Conservation (phyloP, 495 filamentous ascomycete species). For the Trichoderma erinaceum region DNA sequence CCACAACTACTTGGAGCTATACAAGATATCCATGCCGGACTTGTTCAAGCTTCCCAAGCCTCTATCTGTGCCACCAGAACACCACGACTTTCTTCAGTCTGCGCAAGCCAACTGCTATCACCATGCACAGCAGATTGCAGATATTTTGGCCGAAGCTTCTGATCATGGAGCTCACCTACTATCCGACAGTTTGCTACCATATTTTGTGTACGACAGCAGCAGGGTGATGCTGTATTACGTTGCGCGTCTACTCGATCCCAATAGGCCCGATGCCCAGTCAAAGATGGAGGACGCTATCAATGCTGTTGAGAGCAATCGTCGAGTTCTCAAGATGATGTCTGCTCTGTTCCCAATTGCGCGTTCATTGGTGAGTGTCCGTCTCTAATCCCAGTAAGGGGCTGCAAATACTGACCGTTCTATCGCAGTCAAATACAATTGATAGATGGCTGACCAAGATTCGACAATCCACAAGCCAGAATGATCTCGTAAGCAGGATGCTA, state of each 20-base stretch:
- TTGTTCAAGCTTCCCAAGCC: constrained; percentile 9
- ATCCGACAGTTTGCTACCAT: constrained; percentile 7
- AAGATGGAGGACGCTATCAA: constrained; percentile 11
- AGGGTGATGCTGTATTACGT: constrained; percentile 17
- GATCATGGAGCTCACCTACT: constrained; percentile 13
- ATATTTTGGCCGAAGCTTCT: constrained; percentile 10
- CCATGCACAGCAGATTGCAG: constrained; percentile 15
- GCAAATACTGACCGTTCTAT: neutral
- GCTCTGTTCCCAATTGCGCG: constrained; percentile 10
- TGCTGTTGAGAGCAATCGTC: constrained; percentile 8
- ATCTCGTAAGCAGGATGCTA: neutral
- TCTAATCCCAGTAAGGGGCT: neutral
- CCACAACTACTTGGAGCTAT: constrained; percentile 14
- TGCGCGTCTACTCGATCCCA: neutral
- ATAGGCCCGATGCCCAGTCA: constrained; percentile 9
- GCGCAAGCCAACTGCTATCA: constrained; percentile 13
- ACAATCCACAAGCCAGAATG: neutral
- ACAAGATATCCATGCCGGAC: constrained; percentile 13
- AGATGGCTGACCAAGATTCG: constrained; percentile 16
- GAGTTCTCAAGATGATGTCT: constrained; percentile 8
- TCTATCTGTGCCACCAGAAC: constrained; percentile 8
- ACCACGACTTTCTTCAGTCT: constrained; percentile 3
- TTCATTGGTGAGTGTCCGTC: neutral
- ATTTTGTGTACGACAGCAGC: constrained; percentile 13
- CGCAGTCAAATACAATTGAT: constrained; percentile 11